Base-by-base conservation (phyloP, 2,329 filamentous ascomycete species). In the Curvularia spicifera region DNA sequence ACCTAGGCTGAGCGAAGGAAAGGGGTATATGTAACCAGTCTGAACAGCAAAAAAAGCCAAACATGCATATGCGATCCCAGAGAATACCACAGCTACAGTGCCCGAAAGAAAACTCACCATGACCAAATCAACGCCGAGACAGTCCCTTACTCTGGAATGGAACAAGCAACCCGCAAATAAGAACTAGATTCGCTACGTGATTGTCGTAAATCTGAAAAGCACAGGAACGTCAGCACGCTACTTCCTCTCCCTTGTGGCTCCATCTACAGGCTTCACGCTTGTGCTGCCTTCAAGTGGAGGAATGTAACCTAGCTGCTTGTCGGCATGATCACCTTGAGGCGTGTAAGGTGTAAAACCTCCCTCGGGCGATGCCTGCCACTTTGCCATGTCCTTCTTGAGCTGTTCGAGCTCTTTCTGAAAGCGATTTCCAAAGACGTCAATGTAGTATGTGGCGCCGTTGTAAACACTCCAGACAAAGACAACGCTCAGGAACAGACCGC, bases 361-460 rank as follows among this genome's bases (percentile, higher is more conserved):
- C 18, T 71, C 70, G 1, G 74, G 74, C 1, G 68, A 71, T 1
- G 68, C 71, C 76, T 97, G 93, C 91, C 92, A 96, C 75, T 92
- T 94, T 45, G 89, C 85, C 8, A 99, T 93, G 72, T 99, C 95
- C 54, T 87, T 87, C 78, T 90, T 93, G 79, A 99, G 85, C 51
- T 89, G 85, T 74, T 99, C 93, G 12, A 99, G 83, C 77, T 99
- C 95, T 73, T 94, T 97, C 81, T 99, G 92, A 82, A 99, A 98
- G 2, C 93, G 87, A 70, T 91, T 96, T 53, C 96, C 95, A 75
- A 98, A 99, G 1, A 98, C 91, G 70, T 99, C 95, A 71, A 99
- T 98, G 78, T 99, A 99, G 78, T 91, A 99, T 0, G 93, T 98
- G 18, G 95, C 92, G 31, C 95, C 95, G 69, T 99, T 99, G 81